Evolutionary conservation across 371 early-diverging fungal species (phyloP).

Genomic region (Mortierella sp.): DNA sequence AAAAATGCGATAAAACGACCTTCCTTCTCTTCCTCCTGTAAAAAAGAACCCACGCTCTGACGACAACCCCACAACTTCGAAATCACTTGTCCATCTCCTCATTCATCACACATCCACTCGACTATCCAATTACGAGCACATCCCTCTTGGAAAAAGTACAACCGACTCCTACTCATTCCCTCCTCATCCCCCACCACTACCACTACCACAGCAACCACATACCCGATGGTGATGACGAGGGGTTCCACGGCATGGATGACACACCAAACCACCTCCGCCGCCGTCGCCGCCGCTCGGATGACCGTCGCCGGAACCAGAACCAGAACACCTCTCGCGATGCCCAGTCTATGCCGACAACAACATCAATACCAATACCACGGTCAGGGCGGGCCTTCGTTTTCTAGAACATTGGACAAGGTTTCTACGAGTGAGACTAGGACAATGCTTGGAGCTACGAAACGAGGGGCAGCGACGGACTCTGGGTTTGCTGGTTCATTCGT

Average conservation of each 20-base stretch:
- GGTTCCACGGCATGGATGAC: not conserved
- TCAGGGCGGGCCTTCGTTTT: not conserved
- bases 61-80: not conserved
- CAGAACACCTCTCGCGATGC: not conserved
- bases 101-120: not conserved
- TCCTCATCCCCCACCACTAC: not conserved
- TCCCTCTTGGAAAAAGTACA: not conserved
- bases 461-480: not conserved
- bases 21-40: not conserved
- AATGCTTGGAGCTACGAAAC: not conserved
- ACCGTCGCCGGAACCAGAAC: not conserved
- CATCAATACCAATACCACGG: not conserved
- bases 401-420: not conserved
- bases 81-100: not conserved
- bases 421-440: not conserved
- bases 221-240: not conserved
- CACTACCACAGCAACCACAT: not conserved
- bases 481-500: not conserved
- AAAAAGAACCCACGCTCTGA: not conserved
- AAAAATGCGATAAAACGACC: not conserved
- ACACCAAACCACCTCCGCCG: not conserved
- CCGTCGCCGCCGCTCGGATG: not conserved
- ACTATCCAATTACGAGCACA: not conserved
- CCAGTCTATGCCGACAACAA: not conserved
- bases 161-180: not conserved